Percentiles rank a stretch among this genome's conserved stretches.
Conservation (phyloP, 2,329 filamentous ascomycete species). For the Stagonosporopsis cucurbitacearum region DNA sequence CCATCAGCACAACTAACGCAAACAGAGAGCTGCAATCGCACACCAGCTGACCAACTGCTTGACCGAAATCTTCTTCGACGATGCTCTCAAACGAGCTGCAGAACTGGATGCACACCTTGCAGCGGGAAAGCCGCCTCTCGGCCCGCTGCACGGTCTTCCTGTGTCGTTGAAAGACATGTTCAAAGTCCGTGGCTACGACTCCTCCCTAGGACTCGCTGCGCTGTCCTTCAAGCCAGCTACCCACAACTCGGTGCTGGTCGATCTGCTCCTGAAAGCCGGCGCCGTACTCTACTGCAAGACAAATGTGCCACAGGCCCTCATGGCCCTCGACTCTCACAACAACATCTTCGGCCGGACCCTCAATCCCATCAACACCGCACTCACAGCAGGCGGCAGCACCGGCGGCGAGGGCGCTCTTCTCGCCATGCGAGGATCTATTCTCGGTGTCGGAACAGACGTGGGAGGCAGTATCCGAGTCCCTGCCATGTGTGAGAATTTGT, state of each 20-base stretch:
- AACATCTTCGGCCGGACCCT: slow-evolving; percentile 56
- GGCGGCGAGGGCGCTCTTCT: slow-evolving; percentile 62
- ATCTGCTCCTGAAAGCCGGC: slow-evolving; percentile 53
- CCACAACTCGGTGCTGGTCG: slow-evolving; percentile 51
- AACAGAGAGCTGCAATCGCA: slow-evolving; percentile 54
- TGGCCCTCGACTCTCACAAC: slow-evolving; percentile 61
- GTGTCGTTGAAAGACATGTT: slow-evolving; percentile 59
- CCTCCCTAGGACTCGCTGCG: slow-evolving; percentile 51
- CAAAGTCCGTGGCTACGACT: slow-evolving; percentile 55
- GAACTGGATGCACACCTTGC: slow-evolving; percentile 52
- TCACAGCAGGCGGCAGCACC: slow-evolving; percentile 60
- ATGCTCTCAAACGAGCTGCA: slow-evolving; percentile 44
- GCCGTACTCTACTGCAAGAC: slow-evolving; percentile 62
- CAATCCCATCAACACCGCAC: slow-evolving; percentile 55
- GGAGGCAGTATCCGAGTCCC: slow-evolving; percentile 62
- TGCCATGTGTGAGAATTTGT: slow-evolving; percentile 58
- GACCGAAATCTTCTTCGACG: slow-evolving; percentile 49
- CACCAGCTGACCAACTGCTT: slow-evolving; percentile 55
- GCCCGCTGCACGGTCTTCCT: slow-evolving; percentile 56
- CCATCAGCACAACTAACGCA: not conserved
- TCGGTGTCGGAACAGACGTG: slow-evolving; percentile 63
- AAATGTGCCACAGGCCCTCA: slow-evolving; percentile 62
- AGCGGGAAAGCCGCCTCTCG: slow-evolving; percentile 49
- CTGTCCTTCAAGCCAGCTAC: slow-evolving; percentile 53
- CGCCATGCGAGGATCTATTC: slow-evolving; percentile 55